phyloP scores from a whole-genome alignment of 2,329 filamentous ascomycete species.

The Claviceps purpurea region DNA sequence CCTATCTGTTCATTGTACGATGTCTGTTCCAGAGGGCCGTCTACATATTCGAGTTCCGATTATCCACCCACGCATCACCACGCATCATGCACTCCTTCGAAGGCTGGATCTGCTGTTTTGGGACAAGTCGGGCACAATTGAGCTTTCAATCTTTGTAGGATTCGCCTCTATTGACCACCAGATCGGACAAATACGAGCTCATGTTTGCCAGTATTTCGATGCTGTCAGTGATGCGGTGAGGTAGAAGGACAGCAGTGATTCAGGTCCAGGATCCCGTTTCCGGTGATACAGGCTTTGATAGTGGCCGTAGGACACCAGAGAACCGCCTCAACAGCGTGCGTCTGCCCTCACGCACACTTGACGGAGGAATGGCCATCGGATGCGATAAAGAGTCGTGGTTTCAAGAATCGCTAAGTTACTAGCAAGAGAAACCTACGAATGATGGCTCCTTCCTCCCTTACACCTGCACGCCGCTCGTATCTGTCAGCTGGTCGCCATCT shows the following conservation, averaged over 20 bases:
- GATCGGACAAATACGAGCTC: slow-evolving; percentile 1
- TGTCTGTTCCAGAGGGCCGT: not conserved
- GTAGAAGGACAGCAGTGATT: not conserved
- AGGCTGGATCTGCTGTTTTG: not conserved
- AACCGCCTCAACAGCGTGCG: not conserved
- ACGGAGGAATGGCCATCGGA: not conserved
- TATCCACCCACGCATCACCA: not conserved
- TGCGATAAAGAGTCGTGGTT: not conserved
- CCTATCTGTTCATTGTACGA: not conserved
- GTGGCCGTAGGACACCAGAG: not conserved
- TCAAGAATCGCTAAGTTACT: not conserved
- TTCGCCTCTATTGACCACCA: not conserved
- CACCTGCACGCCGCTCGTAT: not conserved
- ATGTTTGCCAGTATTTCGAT: not conserved
- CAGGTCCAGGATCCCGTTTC: not conserved
- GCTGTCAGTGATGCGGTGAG: not conserved
- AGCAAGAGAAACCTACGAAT: not conserved
- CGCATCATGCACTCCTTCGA: not conserved
- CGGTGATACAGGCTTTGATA: not conserved
- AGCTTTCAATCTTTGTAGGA: not conserved
- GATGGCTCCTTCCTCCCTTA: slow-evolving; percentile 1
- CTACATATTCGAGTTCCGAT: not conserved
- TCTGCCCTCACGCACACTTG: not conserved
- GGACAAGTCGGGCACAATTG: not conserved
- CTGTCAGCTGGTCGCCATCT: slow-evolving; percentile 7